phyloP scores from a whole-genome alignment of 169 alveolate species.

The Cyclospora cayetanensis region DNA sequence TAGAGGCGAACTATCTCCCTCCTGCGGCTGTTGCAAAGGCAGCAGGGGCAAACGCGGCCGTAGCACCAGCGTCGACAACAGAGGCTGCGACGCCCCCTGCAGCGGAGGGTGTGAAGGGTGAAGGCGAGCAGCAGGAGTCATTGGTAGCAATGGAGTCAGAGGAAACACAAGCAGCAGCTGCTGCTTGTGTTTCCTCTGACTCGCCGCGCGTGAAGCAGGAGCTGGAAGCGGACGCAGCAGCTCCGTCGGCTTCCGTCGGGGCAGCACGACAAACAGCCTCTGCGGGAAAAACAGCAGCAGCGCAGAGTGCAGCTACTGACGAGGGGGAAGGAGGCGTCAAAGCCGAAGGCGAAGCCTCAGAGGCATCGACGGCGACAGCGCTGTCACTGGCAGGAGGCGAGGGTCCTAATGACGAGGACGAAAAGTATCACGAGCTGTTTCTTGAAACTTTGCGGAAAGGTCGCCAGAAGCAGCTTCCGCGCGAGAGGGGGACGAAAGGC shows the following conservation, averaged over 20 bases:
- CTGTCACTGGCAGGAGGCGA: conserved; percentile 9
- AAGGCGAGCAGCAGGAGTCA: neutral
- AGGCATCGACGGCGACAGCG: neutral
- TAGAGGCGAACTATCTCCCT: conserved; percentile 63
- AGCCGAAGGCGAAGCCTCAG: neutral
- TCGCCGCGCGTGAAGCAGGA: neutral
- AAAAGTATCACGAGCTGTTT: conserved; percentile 59
- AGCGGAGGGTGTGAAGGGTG: conserved; percentile 42
- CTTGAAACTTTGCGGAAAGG: conserved; percentile 62
- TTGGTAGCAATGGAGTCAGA: too few species aligned
- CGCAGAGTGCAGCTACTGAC: neutral
- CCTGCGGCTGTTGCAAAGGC: conserved; percentile 30
- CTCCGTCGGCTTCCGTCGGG: neutral
- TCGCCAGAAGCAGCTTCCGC: neutral
- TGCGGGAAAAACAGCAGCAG: neutral
- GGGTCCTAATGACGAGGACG: conserved; percentile 61
- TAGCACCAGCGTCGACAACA: neutral
- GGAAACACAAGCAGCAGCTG: neutral
- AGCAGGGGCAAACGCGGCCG: neutral
- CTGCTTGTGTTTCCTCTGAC: neutral
- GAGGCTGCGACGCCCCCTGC: neutral
- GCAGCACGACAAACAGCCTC: neutral
- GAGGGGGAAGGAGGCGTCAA: neutral
- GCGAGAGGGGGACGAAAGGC: neutral
- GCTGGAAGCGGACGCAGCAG: neutral